Conservation (phyloP, 768 basidiomycete species). For the Goffeauzyma gilvescens region DNA sequence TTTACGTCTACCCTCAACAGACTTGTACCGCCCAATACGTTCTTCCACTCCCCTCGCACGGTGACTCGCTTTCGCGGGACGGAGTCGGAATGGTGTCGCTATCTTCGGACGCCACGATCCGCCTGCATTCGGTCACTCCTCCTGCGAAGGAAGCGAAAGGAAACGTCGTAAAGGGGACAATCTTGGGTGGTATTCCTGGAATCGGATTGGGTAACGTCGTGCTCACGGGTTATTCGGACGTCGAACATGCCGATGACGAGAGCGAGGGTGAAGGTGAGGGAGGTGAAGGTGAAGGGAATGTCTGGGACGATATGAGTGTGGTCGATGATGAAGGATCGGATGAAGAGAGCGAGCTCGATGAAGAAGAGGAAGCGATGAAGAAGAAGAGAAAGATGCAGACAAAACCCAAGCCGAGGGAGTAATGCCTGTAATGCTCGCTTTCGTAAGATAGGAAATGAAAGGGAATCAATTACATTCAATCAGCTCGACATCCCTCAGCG, state of each 20-base stretch:
- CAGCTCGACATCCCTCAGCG: no score
- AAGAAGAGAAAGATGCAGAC: neutral
- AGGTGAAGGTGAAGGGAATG: neutral
- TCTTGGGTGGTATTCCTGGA: slow-evolving; percentile 5
- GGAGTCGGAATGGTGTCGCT: slow-evolving; percentile 8
- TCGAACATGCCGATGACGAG: neutral
- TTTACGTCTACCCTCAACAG: slow-evolving; percentile 21
- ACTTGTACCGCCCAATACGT: slow-evolving; percentile 22
- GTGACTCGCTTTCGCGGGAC: neutral
- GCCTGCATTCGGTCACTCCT: slow-evolving; percentile 1
- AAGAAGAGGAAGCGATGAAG: neutral
- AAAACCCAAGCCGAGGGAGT: neutral
- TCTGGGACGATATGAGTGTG: slow-evolving; percentile 6
- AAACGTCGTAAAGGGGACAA: slow-evolving; percentile 6
- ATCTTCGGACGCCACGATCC: slow-evolving; percentile 7
- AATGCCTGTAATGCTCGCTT: no score
- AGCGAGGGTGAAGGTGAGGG: neutral
- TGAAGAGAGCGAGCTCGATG: neutral
- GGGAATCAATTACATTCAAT: no score
- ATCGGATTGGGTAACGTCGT: slow-evolving; percentile 7
- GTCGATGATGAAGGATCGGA: neutral
- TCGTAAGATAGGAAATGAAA: no score
- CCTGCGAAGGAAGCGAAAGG: slow-evolving; percentile 7
- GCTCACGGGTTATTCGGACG: neutral
- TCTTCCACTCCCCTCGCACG: slow-evolving; percentile 12